phyloP scores from a whole-genome alignment of 306 rosid species.

The Hylodesmum podocarpum region DNA sequence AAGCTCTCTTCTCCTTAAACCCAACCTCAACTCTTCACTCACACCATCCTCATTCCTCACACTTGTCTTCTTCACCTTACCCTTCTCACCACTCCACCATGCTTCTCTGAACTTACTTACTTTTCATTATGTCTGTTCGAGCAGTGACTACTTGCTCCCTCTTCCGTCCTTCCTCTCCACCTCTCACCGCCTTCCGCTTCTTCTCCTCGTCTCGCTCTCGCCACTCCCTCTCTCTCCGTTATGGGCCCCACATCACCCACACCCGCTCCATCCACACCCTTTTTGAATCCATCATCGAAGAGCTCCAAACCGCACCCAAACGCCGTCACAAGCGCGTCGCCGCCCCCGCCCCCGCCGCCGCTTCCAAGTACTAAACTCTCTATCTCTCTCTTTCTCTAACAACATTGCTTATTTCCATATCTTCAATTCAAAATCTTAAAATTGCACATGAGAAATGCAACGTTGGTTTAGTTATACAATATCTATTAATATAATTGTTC shows the following conservation, averaged over 20 bases:
- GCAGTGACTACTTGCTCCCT: constrained; percentile 58
- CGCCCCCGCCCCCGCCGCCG: constrained; percentile 48
- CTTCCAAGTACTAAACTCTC: constrained; percentile 54
- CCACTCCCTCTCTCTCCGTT: constrained; percentile 18
- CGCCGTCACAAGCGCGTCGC: constrained; percentile 49
- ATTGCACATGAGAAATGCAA: background rate
- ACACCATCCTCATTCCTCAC: too few relatives aligned
- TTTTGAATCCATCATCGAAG: constrained; percentile 65
- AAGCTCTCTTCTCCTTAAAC: too few relatives aligned
- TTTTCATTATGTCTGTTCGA: constrained; percentile 61
- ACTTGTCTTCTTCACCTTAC: too few relatives aligned
- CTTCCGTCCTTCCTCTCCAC: constrained; percentile 55
- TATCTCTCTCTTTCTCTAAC: background rate
- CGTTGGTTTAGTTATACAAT: background rate
- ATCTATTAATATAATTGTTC: too few relatives aligned
- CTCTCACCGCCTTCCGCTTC: constrained; percentile 38
- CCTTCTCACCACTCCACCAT: background rate
- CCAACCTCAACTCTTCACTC: too few relatives aligned
- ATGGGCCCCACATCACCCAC: background rate
- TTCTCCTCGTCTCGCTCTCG: constrained; percentile 32
- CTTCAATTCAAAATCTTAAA: background rate
- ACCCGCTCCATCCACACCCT: constrained; percentile 54
- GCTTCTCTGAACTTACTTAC: constrained; percentile 12
- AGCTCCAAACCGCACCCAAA: constrained; percentile 50
- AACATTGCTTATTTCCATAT: background rate